Conservation (phyloP, 345 rosid genomes). For the Anacardium occidentale region DNA sequence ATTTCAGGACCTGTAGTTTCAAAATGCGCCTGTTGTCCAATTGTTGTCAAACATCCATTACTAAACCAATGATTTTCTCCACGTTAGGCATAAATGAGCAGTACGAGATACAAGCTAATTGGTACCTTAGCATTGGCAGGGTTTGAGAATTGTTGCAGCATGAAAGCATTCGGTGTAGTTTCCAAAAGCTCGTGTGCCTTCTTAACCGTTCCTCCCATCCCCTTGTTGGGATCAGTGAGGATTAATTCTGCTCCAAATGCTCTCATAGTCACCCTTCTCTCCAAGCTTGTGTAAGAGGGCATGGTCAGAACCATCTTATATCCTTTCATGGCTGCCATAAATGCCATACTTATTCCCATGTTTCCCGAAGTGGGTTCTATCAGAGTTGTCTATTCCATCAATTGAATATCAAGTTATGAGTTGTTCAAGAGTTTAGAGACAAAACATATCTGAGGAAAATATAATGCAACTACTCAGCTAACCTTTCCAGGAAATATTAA, state of each 20-base stretch:
- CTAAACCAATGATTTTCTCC: background rate
- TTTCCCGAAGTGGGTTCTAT: slow-evolving; percentile 98
- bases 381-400: slow-evolving; percentile 57
- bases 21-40: slow-evolving; percentile 62
- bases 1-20: slow-evolving; percentile 98
- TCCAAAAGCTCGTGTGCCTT: slow-evolving; percentile 82
- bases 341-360: slow-evolving; percentile 97
- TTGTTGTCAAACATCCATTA: background rate
- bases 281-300: slow-evolving; percentile 98
- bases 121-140: slow-evolving; percentile 81
- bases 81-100: background rate
- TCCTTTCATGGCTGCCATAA: slow-evolving; percentile 89
- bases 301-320: slow-evolving; percentile 85
- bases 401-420: background rate
- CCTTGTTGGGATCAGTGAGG: slow-evolving; percentile 89
- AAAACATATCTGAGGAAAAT: background rate
- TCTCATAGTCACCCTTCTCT: slow-evolving; percentile 93
- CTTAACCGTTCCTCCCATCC: slow-evolving; percentile 97
- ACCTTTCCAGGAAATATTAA: slow-evolving; percentile 84
- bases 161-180: slow-evolving; percentile 69
- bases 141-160: slow-evolving; percentile 89
- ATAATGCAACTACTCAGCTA: slow-evolving; percentile 3
- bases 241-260: slow-evolving; percentile 94
- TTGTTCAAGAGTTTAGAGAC: background rate
- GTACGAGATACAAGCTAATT: background rate